Percentiles rank a stretch among this genome's conserved stretches.
These are phyloP conservation scores for Solanum verrucosum DNA, from an alignment of 257 asterid species.

Conservation along the genomic window DNA sequence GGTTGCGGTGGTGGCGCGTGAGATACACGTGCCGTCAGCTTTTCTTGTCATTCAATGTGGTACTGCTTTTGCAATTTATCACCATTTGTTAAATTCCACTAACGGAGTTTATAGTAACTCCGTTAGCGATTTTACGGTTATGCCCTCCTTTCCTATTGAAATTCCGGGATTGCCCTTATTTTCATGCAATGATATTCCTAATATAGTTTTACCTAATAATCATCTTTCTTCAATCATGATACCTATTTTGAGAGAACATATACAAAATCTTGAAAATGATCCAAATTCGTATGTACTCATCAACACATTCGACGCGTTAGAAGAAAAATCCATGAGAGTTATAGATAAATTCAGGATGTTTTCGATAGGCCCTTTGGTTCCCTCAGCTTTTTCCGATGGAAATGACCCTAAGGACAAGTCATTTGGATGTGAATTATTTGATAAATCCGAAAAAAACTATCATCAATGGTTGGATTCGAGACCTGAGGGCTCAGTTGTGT, in stretches of 20 bases:
- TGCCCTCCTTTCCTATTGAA: neutral
- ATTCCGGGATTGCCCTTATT: neutral
- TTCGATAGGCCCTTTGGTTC: neutral
- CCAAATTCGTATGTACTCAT: neutral
- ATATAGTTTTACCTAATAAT: neutral
- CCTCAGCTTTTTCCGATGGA: neutral
- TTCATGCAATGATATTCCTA: neutral
- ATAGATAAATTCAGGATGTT: neutral
- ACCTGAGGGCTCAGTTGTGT: constrained; percentile 29
- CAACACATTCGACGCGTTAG: neutral
- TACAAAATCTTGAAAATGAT: neutral
- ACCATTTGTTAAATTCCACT: neutral
- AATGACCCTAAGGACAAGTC: constrained; percentile 24
- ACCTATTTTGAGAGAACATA: neutral
- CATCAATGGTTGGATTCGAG: constrained; percentile 36
- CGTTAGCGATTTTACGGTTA: neutral
- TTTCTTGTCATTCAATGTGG: neutral
- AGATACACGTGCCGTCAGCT: neutral
- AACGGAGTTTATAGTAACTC: neutral
- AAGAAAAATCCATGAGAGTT: neutral
- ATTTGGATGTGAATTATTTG: constrained; percentile 37
- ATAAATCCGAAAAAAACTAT: constrained; percentile 9
- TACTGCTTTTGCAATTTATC: neutral
- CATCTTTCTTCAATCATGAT: neutral
- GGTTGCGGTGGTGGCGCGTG: neutral